phyloP scores from a whole-genome alignment of 164 flowering plant species.

The Macadamia integrifolia region DNA sequence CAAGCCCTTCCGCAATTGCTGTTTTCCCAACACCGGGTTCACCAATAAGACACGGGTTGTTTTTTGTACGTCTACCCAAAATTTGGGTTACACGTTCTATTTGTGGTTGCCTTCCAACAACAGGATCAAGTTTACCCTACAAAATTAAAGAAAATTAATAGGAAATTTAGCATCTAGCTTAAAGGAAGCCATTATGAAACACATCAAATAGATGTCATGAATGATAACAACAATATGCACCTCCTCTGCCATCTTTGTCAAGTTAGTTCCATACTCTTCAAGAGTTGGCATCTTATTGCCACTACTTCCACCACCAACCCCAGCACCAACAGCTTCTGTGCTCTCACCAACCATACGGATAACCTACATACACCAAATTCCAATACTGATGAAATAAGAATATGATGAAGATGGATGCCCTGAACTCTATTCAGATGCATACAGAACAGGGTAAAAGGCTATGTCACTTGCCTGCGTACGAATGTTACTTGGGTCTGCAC shows the following conservation, averaged over 20 bases:
- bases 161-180: background rate
- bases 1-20: conserved; percentile 70
- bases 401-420: background rate
- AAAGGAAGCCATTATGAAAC: background rate
- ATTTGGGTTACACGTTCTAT: conserved; percentile 64
- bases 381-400: background rate
- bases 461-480: conserved; percentile 55
- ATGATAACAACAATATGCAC: conserved; percentile 14
- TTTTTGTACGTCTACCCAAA: conserved; percentile 54
- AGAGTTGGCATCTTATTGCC: conserved; percentile 62
- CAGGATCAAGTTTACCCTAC: conserved; percentile 72
- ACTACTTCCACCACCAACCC: conserved; percentile 47
- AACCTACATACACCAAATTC: conserved; percentile 31
- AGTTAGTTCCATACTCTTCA: conserved; percentile 66
- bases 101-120: conserved; percentile 56
- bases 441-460: background rate
- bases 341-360: conserved; percentile 91
- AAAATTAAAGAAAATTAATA: background rate
- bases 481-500: conserved; percentile 67
- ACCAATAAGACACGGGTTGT: conserved; percentile 71
- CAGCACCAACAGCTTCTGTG: conserved; percentile 57
- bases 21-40: conserved; percentile 86
- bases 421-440: background rate
- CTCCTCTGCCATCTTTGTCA: conserved; percentile 70
- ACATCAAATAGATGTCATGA: background rate